Evolutionary conservation across 345 rosid species (phyloP), one percentile per base, ranked within the genome.

Genomic region (Pistacia atlantica): DNA sequence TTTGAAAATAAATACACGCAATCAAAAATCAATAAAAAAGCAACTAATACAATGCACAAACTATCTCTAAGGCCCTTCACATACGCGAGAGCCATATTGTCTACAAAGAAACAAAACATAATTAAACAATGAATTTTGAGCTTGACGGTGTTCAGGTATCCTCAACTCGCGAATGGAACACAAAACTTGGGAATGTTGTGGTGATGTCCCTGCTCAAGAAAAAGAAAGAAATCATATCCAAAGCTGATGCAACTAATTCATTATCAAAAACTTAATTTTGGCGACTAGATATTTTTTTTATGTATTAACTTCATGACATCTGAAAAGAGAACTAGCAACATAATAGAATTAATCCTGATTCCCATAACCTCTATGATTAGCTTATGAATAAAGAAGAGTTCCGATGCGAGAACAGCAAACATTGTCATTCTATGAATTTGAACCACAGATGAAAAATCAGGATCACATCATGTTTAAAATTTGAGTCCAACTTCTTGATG

Each of bases 131-230:
- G 14, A 68, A 72, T 46, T 17, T 66, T 42, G 14, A 22, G 69
- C 37, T 49, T 7, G 13, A 33, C 46, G 8, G 46, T 1, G 18
- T 28, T 90, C 75, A 93, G 68, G 98, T 88, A 72, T 95, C 99
- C 55, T 93, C 97, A 58, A 95, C 99, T 84, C 94, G 98, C 10
- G 99, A 95, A 77, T 95, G 99, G 83, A 95, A 95, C 66, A 95
- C 99, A 71, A 95, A 95, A 90, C 99, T 95, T 0, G 99, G 99
- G 82, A 95, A 95, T 10, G 98, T 88, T 42, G 99, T 93, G 0
- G 99, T 93, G 75, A 95, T 95, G 75, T 95, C 99, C 92, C 98
- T 95, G 88, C 76, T 42, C 77, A 80, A 52, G 42, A 14, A 68
- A 74, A 56, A 58, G 28, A 62, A 48, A 42, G 11, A 72, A 25